Conservation (phyloP, 345 rosid genomes). For the Turnera subulata region DNA sequence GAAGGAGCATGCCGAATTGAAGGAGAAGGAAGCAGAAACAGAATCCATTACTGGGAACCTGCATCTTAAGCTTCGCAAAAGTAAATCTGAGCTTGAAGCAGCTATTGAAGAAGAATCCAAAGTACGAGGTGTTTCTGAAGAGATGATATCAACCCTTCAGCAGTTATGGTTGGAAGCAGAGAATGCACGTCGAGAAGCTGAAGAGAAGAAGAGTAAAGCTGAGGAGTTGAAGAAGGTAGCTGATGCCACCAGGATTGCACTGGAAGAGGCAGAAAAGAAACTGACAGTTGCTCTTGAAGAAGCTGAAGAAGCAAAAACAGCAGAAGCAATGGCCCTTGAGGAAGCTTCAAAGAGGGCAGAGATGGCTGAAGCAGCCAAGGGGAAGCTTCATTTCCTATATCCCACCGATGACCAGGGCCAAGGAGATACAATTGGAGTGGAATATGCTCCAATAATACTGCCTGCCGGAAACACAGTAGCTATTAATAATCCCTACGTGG, state of each 20-base stretch:
- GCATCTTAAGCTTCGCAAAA: conserved; percentile 67
- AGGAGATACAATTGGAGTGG: too few species aligned
- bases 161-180: conserved; percentile 71
- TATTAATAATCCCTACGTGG: too few species aligned
- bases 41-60: conserved; percentile 78
- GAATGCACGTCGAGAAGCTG: conserved; percentile 57
- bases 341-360: conserved; percentile 79
- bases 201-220: conserved; percentile 69
- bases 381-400: too few species aligned
- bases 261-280: conserved; percentile 68
- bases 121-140: conserved; percentile 64
- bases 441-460: too few species aligned
- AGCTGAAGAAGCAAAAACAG: conserved; percentile 79
- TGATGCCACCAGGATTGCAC: conserved; percentile 47
- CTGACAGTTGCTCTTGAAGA: conserved; percentile 73
- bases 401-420: too few species aligned
- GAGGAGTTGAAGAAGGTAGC: conserved; percentile 64
- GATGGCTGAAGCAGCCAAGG: conserved; percentile 95
- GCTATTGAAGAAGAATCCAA: conserved; percentile 59
- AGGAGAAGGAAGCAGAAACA: conserved; percentile 77
- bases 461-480: too few species aligned
- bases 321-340: conserved; percentile 50
- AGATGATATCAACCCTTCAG: conserved; percentile 68
- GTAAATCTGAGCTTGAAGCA: conserved; percentile 74
- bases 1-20: conserved; percentile 62